Evolutionary conservation across 2,329 filamentous ascomycete species (phyloP).

Genomic region (Cercospora brassicicola): DNA sequence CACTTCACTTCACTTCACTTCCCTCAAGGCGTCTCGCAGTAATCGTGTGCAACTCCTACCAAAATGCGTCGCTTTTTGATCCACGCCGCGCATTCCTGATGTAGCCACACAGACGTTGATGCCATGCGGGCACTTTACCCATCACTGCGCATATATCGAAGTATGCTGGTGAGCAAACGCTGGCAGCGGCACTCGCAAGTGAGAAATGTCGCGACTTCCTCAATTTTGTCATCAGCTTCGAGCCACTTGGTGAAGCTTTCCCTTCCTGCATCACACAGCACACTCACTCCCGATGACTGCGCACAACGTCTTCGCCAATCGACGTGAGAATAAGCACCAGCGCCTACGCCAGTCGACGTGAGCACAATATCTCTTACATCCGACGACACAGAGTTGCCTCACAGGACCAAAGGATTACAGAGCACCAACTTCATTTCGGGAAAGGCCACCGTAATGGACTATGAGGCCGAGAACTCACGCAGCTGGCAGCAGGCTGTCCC

Average conservation of each 20-base stretch:
- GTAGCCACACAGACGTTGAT: neutral
- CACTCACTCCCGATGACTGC: neutral
- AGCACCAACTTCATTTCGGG: neutral
- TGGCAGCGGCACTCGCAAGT: neutral
- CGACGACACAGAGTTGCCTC: neutral
- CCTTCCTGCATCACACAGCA: neutral
- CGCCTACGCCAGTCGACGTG: neutral
- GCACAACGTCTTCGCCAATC: neutral
- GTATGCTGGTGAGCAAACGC: neutral
- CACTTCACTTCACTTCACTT: neutral
- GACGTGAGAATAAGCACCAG: neutral
- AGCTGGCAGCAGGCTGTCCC: conserved; percentile 23
- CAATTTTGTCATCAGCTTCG: neutral
- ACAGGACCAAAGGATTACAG: neutral
- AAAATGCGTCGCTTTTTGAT: neutral
- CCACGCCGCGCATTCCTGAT: neutral
- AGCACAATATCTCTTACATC: neutral
- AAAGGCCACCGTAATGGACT: conserved; percentile 12
- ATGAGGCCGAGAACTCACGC: conserved; percentile 26
- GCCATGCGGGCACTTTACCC: neutral
- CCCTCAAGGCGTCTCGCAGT: neutral
- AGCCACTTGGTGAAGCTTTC: neutral
- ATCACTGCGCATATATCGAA: neutral
- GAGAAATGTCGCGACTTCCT: neutral
- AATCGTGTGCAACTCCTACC: neutral